Evolutionary conservation across 192 early-diverging fungal species (phyloP).

Genomic region (Dissophora globulifera): DNA sequence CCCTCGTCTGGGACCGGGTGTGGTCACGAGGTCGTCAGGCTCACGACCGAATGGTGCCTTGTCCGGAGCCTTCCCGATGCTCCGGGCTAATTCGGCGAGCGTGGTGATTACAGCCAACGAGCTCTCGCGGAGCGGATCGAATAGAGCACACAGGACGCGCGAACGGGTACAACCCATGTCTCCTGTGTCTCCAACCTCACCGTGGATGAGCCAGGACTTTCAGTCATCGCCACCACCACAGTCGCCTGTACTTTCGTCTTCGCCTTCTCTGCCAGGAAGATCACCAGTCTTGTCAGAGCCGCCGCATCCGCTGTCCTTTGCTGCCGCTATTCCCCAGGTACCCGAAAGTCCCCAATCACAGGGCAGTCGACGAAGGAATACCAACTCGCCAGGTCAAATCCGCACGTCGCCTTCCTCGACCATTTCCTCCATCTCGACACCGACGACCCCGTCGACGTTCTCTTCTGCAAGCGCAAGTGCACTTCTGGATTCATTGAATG

Average conservation of each 20-base stretch:
- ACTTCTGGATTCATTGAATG: constrained; percentile 25
- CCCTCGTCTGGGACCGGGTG: constrained; percentile 35
- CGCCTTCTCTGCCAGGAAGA: constrained; percentile 1
- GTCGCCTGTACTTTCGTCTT: constrained; percentile 10
- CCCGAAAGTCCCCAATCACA: constrained; percentile 2
- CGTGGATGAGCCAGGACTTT: no score
- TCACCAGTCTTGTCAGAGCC: not conserved
- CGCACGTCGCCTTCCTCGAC: constrained; percentile 36
- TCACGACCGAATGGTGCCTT: constrained; percentile 41
- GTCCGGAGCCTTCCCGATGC: constrained; percentile 34
- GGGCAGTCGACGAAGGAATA: not conserved
- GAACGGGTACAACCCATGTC: constrained; percentile 9
- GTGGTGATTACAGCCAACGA: constrained; percentile 3
- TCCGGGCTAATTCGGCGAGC: constrained; percentile 34
- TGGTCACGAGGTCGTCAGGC: constrained; percentile 1
- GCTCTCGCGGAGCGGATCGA: not conserved
- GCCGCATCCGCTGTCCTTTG: not conserved
- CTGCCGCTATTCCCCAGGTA: not conserved
- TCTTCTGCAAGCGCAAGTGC: constrained; percentile 29
- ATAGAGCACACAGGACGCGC: not conserved
- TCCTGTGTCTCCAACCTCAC: constrained; percentile 16
- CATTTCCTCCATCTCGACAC: constrained; percentile 37
- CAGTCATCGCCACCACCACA: no score
- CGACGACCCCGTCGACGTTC: constrained; percentile 42
- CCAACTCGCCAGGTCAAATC: constrained; percentile 10